phyloP scores from a whole-genome alignment of 169 alveolate genomes.

The Cryptosporidium parvum region DNA sequence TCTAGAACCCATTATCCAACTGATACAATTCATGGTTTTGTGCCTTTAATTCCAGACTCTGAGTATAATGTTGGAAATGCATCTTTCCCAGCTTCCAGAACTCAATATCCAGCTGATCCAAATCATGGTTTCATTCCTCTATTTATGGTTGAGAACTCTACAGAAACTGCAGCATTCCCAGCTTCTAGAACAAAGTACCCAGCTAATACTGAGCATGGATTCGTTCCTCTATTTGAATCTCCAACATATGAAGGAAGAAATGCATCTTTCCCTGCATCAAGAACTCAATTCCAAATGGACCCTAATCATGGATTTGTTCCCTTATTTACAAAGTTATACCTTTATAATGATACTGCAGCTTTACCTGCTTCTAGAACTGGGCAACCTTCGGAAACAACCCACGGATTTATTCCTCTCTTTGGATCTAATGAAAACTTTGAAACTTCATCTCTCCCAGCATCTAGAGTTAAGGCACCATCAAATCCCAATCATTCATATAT shows the following conservation, averaged over 20 bases:
- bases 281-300: slow-evolving; percentile 3
- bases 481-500: slow-evolving; percentile 21
- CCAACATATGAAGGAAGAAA: neutral
- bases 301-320: slow-evolving; percentile 38
- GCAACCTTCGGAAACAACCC: neutral
- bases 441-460: slow-evolving; percentile 27
- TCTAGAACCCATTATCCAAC: slow-evolving; percentile 33
- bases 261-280: slow-evolving; percentile 36
- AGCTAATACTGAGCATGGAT: slow-evolving; percentile 6
- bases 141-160: neutral
- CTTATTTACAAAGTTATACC: neutral
- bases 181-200: slow-evolving; percentile 26
- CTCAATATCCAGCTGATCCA: neutral
- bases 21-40: slow-evolving; percentile 16
- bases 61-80: neutral
- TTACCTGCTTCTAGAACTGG: slow-evolving; percentile 64
- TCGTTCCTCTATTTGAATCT: slow-evolving; percentile 22
- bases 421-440: neutral
- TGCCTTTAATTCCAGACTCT: slow-evolving; percentile 3
- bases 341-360: slow-evolving; percentile 29
- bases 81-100: slow-evolving; percentile 40
- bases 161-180: slow-evolving; percentile 18
- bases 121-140: slow-evolving; percentile 29
- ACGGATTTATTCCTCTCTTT: slow-evolving; percentile 40
- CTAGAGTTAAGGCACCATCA: slow-evolving; percentile 12